Conservation (phyloP, 2,329 filamentous ascomycete genomes). For the Gyromitra esculenta region DNA sequence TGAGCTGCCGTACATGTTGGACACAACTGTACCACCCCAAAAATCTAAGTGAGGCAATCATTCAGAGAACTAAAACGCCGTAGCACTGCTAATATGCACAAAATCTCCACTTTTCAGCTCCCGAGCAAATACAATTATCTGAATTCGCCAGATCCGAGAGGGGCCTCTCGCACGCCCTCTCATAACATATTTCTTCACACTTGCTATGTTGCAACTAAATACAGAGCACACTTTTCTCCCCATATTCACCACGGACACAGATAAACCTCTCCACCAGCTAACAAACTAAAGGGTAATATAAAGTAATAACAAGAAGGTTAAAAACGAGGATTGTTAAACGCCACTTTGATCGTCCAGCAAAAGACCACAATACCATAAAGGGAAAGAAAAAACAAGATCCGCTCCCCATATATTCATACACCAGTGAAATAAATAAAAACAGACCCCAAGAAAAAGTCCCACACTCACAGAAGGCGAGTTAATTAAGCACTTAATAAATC, state of each 20-base stretch:
- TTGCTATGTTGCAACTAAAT: conserved; percentile 20
- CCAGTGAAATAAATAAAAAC: conserved; percentile 24
- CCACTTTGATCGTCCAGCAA: conserved; percentile 19
- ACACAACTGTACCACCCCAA: no score
- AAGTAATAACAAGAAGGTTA: conserved; percentile 38
- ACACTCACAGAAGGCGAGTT: not conserved
- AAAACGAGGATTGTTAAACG: conserved; percentile 1
- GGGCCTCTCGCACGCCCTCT: not conserved
- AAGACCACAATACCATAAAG: not conserved
- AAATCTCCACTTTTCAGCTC: no score
- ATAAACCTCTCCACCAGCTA: not conserved
- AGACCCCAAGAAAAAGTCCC: not conserved
- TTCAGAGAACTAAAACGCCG: no score
- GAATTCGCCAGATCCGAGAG: not conserved
- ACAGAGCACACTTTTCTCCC: conserved; percentile 13
- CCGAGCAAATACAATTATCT: not conserved
- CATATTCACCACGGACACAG: not conserved
- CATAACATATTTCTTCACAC: conserved; percentile 1
- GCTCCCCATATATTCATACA: conserved; percentile 36
- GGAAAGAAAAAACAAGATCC: conserved; percentile 1
- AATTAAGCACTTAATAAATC: not conserved
- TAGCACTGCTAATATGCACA: no score
- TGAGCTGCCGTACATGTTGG: no score
- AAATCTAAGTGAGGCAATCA: no score
- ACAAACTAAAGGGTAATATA: conserved; percentile 20